phyloP scores from a whole-genome alignment of 495 filamentous ascomycete genomes.

The Terfezia claveryi region DNA sequence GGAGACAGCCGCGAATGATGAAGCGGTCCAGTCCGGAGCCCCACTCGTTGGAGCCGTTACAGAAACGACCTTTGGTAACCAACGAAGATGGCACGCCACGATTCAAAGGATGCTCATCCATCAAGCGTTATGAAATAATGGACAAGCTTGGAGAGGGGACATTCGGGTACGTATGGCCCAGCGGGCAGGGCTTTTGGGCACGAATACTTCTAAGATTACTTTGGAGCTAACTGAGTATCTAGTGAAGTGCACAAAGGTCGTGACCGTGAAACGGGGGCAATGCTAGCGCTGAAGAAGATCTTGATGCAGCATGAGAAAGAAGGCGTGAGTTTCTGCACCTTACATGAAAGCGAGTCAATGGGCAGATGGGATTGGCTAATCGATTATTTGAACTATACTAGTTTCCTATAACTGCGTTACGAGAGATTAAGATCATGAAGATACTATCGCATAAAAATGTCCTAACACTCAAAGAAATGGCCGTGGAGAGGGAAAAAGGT shows the following conservation, averaged over 20 bases:
- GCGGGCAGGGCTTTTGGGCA: too few relatives aligned
- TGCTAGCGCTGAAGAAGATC: constrained; percentile 88
- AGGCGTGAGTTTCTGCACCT: constrained; percentile 31
- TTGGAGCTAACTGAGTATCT: neutral
- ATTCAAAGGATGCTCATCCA: constrained; percentile 70
- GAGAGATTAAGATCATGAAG: constrained; percentile 91
- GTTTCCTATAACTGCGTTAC: constrained; percentile 58
- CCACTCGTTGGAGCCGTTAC: constrained; percentile 14
- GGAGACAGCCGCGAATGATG: constrained; percentile 8
- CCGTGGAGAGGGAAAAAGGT: constrained; percentile 60
- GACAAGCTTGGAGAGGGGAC: constrained; percentile 93
- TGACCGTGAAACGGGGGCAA: constrained; percentile 43
- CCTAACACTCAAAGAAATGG: constrained; percentile 81
- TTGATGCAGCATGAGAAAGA: constrained; percentile 73
- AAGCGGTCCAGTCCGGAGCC: constrained; percentile 18
- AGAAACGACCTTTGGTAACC: constrained; percentile 14
- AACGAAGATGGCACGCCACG: constrained; percentile 22
- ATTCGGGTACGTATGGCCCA: constrained; percentile 41
- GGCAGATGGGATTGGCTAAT: neutral
- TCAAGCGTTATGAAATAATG: constrained; percentile 67
- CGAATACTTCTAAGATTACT: too few relatives aligned
- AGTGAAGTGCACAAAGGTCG: constrained; percentile 84
- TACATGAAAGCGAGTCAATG: neutral
- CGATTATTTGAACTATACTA: constrained; percentile 8
- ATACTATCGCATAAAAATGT: constrained; percentile 78